These are phyloP conservation scores for Tanacetum coccineum DNA, from an alignment of 129 eudicot species.

Conservation along the genomic window DNA sequence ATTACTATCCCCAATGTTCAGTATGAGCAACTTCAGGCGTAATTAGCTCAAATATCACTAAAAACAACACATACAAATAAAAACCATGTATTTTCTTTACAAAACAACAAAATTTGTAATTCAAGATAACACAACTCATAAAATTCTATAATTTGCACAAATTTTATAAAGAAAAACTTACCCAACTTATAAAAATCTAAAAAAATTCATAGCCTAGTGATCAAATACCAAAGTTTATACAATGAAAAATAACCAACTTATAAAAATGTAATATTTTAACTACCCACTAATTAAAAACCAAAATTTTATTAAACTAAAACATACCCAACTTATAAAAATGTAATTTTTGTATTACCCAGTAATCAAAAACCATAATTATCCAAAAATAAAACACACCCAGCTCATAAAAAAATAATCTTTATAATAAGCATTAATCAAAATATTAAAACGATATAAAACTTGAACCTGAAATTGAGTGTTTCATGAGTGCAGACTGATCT, in stretches of 20 bases:
- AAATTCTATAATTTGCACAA: neutral
- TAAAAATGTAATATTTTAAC: no score
- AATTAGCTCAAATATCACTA: slow-evolving; percentile 5
- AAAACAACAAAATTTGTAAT: neutral
- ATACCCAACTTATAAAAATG: neutral
- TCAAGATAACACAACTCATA: neutral
- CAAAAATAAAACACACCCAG: neutral
- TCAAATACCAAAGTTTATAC: no score
- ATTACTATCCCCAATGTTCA: slow-evolving; percentile 14
- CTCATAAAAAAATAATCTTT: slow-evolving; percentile 3
- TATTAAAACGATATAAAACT: neutral
- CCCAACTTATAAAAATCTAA: neutral
- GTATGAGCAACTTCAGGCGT: slow-evolving; percentile 9
- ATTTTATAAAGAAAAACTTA: neutral
- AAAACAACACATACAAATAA: neutral
- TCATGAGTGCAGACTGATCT: slow-evolving; percentile 26
- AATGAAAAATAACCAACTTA: no score
- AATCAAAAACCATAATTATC: neutral
- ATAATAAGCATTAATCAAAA: neutral
- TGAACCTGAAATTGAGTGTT: slow-evolving; percentile 39
- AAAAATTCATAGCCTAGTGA: slow-evolving; percentile 4
- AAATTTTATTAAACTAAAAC: neutral
- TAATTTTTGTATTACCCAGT: neutral
- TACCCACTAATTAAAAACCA: neutral
- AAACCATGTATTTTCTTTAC: neutral